Conservation (phyloP, 139 green algal species). For the Axilococcus clingmanii region DNA sequence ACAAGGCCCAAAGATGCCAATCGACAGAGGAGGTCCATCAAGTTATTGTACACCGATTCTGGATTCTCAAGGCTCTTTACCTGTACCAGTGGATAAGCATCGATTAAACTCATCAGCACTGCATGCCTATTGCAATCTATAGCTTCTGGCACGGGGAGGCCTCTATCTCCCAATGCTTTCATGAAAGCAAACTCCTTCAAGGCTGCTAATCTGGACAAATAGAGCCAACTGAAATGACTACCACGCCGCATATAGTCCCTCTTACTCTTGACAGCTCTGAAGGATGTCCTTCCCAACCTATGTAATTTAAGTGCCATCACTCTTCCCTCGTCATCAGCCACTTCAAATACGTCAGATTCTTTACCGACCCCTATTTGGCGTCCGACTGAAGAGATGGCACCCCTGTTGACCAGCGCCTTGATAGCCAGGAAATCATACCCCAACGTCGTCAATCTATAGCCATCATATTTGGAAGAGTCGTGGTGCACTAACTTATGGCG, state of each 20-base stretch:
- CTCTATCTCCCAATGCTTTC: constrained; percentile 79
- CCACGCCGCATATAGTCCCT: constrained; percentile 85
- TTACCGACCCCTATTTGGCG: constrained; percentile 94
- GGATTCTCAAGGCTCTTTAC: constrained; percentile 53
- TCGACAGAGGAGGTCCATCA: constrained; percentile 69
- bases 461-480: constrained; percentile 83
- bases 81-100: constrained; percentile 70
- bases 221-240: constrained; percentile 77
- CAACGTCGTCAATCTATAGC: constrained; percentile 87
- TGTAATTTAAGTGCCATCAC: constrained; percentile 90
- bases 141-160: constrained; percentile 82
- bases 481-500: constrained; percentile 97
- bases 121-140: constrained; percentile 91
- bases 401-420: constrained; percentile 65
- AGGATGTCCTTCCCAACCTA: constrained; percentile 91
- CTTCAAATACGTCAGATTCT: constrained; percentile 91
- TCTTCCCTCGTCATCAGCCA: constrained; percentile 55
- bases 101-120: constrained; percentile 87
- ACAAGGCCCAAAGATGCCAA: constrained; percentile 77
- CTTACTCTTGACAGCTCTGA: constrained; percentile 93
- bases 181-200: constrained; percentile 98
- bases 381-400: constrained; percentile 74
- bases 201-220: constrained; percentile 85
- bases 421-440: constrained; percentile 98
- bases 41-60: constrained; percentile 53